A percentile compares a stretch with the other conserved stretches of the same genome.
Conservation (phyloP, 2,329 filamentous ascomycete genomes). For the Pestalotiopsis fici region DNA sequence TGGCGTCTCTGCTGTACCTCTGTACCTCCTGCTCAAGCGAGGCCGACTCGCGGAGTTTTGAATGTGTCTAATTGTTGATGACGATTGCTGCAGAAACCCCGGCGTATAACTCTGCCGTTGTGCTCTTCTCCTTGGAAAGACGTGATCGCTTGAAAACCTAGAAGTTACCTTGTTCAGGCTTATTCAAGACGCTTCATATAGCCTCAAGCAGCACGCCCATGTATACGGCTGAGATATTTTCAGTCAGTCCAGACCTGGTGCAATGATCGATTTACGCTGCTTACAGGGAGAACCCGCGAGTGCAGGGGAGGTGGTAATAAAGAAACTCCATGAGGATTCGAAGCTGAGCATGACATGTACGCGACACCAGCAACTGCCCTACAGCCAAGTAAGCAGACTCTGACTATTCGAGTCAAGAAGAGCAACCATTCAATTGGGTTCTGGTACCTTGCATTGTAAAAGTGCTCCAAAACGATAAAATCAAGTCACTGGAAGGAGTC, state of each 20-base stretch:
- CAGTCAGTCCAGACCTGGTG: too few relatives aligned
- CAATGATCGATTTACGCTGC: background rate
- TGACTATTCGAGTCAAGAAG: background rate
- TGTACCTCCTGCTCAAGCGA: background rate
- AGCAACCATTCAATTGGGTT: background rate
- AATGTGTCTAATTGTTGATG: background rate
- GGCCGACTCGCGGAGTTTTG: background rate
- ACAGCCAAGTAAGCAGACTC: background rate
- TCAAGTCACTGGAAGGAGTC: background rate
- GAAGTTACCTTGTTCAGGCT: too few relatives aligned
- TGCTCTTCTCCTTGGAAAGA: too few relatives aligned
- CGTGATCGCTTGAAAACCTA: too few relatives aligned
- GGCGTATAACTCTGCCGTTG: too few relatives aligned
- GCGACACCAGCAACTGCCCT: background rate
- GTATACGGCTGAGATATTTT: too few relatives aligned
- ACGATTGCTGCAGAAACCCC: too few relatives aligned
- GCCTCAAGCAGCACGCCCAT: too few relatives aligned
- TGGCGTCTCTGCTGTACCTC: background rate
- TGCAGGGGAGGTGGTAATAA: background rate
- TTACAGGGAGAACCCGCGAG: background rate
- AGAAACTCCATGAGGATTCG: background rate
- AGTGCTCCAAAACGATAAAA: background rate
- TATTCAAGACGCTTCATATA: too few relatives aligned
- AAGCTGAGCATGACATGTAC: background rate
- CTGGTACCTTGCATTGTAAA: background rate